These are phyloP conservation scores for Cryptococcus depauperatus DNA, from an alignment of 1,284 basidiomycete genomes.

Conservation along the genomic window DNA sequence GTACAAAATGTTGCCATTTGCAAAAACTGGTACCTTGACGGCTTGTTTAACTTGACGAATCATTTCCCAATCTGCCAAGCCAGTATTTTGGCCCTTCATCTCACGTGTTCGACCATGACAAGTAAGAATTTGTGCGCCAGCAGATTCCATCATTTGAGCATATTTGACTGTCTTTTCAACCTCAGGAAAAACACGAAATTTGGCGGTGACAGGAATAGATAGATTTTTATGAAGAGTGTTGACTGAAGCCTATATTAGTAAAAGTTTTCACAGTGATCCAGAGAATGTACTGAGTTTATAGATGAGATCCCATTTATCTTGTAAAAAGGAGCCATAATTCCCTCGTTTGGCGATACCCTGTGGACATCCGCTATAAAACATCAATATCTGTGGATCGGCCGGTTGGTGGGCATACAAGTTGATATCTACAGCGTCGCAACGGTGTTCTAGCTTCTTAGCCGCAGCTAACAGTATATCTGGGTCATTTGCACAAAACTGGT, in stretches of 20 bases:
- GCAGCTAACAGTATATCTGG: constrained; percentile 67
- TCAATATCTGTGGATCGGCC: background rate
- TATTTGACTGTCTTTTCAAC: constrained; percentile 84
- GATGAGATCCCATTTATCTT: constrained; percentile 90
- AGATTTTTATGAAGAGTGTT: constrained; percentile 76
- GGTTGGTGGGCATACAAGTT: constrained; percentile 54
- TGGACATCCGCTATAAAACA: constrained; percentile 60
- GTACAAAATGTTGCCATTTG: constrained; percentile 92
- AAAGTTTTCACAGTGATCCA: background rate
- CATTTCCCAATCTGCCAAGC: constrained; percentile 76
- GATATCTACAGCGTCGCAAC: constrained; percentile 87
- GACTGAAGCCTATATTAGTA: constrained; percentile 49
- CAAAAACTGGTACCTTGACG: constrained; percentile 86
- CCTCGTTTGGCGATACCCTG: constrained; percentile 89
- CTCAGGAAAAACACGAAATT: constrained; percentile 85
- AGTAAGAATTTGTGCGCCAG: constrained; percentile 90
- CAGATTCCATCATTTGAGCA: constrained; percentile 86
- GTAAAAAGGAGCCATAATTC: constrained; percentile 80
- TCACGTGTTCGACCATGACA: constrained; percentile 87
- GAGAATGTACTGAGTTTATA: constrained; percentile 61
- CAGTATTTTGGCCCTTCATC: constrained; percentile 72
- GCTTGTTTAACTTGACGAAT: constrained; percentile 79
- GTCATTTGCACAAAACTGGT: constrained; percentile 80
- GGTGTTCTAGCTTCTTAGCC: constrained; percentile 62
- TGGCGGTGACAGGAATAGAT: constrained; percentile 84